phyloP scores from a whole-genome alignment of 192 early-diverging fungal genomes.

The Paraglomus brasilianum region DNA sequence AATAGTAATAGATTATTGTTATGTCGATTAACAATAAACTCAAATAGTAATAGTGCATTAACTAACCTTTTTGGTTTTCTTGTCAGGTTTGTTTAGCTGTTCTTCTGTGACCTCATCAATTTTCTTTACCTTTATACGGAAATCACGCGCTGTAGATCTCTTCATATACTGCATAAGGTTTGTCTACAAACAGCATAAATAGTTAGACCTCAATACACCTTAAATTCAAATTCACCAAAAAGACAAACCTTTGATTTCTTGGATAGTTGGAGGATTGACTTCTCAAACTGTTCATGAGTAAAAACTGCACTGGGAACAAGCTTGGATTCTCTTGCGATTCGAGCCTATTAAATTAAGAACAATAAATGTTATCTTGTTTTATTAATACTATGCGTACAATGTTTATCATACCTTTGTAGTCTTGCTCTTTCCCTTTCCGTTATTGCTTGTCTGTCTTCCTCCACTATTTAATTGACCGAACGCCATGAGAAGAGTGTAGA shows the following conservation, averaged over 20 bases:
- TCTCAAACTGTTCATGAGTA: slow-evolving; percentile 75
- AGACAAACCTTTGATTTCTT: slow-evolving; percentile 63
- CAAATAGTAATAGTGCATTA: no score
- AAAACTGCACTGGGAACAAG: slow-evolving; percentile 73
- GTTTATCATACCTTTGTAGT: slow-evolving; percentile 32
- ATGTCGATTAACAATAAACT: no score
- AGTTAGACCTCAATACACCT: slow-evolving; percentile 8
- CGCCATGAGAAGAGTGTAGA: slow-evolving; percentile 50
- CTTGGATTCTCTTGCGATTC: slow-evolving; percentile 68
- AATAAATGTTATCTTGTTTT: not conserved
- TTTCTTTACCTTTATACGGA: slow-evolving; percentile 59
- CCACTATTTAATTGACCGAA: slow-evolving; percentile 34
- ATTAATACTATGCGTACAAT: not conserved
- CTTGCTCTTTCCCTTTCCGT: slow-evolving; percentile 35
- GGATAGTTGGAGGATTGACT: slow-evolving; percentile 64
- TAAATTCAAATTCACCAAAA: not conserved
- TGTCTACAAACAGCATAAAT: slow-evolving; percentile 24
- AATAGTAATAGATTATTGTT: no score
- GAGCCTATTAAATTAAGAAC: slow-evolving; percentile 44
- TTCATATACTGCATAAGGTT: slow-evolving; percentile 75
- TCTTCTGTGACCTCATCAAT: slow-evolving; percentile 42
- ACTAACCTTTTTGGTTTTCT: no score
- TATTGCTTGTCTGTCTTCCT: slow-evolving; percentile 11
- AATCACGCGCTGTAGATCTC: slow-evolving; percentile 77
- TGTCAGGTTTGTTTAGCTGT: no score